Conservation (phyloP, 1,139 yeast genomes). For the Sugiyamaella castrensis region DNA sequence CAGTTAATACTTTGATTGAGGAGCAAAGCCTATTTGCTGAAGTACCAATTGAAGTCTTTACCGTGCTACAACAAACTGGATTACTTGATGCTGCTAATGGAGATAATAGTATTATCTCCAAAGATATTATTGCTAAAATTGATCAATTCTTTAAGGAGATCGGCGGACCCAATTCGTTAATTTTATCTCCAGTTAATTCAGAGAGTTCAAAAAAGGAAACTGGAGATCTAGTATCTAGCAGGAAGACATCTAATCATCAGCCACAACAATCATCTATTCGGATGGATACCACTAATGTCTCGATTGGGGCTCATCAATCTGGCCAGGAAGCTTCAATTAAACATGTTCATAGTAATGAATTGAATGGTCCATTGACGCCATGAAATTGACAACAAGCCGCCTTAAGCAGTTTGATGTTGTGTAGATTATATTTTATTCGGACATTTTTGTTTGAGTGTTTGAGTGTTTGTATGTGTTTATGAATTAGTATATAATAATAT, state of each 20-base stretch:
- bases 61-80: constrained; percentile 35
- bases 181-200: background rate
- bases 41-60: constrained; percentile 56
- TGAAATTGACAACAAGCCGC: background rate
- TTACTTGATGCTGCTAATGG: constrained; percentile 23
- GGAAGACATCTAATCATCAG: background rate
- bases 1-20: constrained; percentile 79
- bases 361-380: constrained; percentile 5
- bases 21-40: constrained; percentile 76
- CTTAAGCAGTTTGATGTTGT: background rate
- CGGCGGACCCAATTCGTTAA: constrained; percentile 8
- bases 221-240: background rate
- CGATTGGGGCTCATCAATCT: background rate
- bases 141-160: constrained; percentile 25
- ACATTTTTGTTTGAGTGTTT: background rate
- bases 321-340: constrained; percentile 10
- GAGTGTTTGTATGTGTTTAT: background rate
- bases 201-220: background rate
- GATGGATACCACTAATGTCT: constrained; percentile 1
- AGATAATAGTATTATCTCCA: constrained; percentile 28
- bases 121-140: constrained; percentile 32
- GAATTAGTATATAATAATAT: background rate
- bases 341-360: constrained; percentile 3
- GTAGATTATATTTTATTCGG: background rate
- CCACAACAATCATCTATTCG: constrained; percentile 1